Conservation (phyloP, 306 rosid species). For the Castanea crenata region DNA sequence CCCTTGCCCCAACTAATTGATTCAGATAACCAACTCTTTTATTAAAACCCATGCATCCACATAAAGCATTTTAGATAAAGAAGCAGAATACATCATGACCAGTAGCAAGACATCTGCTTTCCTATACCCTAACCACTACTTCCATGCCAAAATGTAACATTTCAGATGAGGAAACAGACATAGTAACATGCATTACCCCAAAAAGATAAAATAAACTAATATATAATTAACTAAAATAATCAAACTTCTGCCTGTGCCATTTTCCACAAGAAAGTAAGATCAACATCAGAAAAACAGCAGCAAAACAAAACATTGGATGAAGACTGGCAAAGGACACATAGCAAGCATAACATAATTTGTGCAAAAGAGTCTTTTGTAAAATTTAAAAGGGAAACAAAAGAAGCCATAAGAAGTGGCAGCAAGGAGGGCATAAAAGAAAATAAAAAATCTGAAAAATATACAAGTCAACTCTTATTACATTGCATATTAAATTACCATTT, state of each 20-base stretch:
- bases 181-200: not conserved
- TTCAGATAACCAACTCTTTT: not conserved
- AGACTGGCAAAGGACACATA: not conserved
- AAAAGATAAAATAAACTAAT: not conserved
- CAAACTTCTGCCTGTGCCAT: not conserved
- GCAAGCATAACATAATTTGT: not conserved
- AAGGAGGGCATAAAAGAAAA: not conserved
- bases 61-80: not conserved
- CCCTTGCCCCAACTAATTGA: not conserved
- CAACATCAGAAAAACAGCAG: not conserved
- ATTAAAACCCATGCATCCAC: not conserved
- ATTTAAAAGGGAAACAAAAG: not conserved
- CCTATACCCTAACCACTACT: not conserved
- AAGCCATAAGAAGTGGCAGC: too few relatives aligned
- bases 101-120: slow-evolving; percentile 2
- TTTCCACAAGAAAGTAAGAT: not conserved
- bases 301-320: not conserved
- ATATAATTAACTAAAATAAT: not conserved
- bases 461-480: not conserved
- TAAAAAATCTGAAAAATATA: not conserved
- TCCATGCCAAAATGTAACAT: not conserved
- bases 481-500: not conserved
- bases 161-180: not conserved
- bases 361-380: not conserved
- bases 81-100: not conserved